Evolutionary conservation across 202 grass and related monocot genomes (phyloP).

Genomic region (Sporobolus alterniflorus): DNA sequence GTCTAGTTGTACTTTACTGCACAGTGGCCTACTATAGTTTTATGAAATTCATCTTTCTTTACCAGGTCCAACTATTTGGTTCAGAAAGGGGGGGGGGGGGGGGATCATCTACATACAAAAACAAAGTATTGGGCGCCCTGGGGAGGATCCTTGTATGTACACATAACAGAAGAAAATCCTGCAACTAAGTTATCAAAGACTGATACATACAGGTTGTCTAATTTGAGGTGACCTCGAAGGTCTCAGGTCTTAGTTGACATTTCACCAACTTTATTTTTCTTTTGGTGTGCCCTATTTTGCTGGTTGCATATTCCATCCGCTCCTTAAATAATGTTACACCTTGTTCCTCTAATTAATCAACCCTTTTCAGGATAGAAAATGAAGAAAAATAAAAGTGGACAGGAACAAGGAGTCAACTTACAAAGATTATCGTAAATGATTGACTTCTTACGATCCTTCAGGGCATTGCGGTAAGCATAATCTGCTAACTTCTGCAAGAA

Average conservation of each 20-base stretch:
- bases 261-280: not conserved
- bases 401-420: conserved; percentile 48
- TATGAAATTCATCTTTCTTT: not conserved
- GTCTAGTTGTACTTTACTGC: not conserved
- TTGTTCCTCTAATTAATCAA: not conserved
- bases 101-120: not conserved
- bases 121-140: not conserved
- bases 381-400: not conserved
- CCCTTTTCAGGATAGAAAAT: not conserved
- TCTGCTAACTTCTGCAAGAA: conserved; percentile 80
- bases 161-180: not conserved
- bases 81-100: conserved; percentile 3
- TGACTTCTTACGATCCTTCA: conserved; percentile 71
- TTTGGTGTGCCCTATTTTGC: not conserved
- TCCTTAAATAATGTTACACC: not conserved
- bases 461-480: conserved; percentile 55
- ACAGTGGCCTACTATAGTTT: not conserved
- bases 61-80: not conserved
- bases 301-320: not conserved
- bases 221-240: not conserved
- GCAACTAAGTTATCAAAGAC: not conserved
- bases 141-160: not conserved
- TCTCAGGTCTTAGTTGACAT: not conserved
- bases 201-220: not conserved
- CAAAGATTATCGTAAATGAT: conserved; percentile 76